Base-by-base conservation (phyloP, 2,329 filamentous ascomycete species). In the Colletotrichum magnum region DNA sequence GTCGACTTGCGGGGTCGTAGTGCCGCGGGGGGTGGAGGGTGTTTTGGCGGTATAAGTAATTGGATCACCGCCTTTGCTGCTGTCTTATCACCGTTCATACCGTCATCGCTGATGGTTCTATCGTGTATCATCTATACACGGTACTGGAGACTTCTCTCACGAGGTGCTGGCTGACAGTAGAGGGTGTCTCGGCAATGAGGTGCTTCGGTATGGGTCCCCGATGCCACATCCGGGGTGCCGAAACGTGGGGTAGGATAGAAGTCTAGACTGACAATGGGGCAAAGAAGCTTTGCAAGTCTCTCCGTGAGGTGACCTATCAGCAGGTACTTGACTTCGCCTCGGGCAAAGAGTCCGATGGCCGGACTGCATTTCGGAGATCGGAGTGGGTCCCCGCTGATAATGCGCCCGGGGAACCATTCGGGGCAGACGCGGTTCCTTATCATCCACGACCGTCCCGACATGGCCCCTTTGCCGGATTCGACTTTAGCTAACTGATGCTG, bases 291-390 rank as follows among this genome's bases (percentile, higher is more conserved):
- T 24, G 21, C 21, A 24, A 36, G 7, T 2, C 7, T 36, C 32
- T 36, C 2, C 32, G 1, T 36, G 32, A 10, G 10, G 32, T 36
- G 32, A 10, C 32, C 7, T 36, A 36, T 36, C 32, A 36, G 26
- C 26, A 13, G 28, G 21, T 53, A n/a, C 50, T n/a, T 16, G 16
- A 21, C 24, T 13, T 59, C 24, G 12, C 62, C 62, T 69, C 62
- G 67, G 67, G 24, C 9, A 69, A 57, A 6, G 36, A 2, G 28
- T 50, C 67, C 67, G 67, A 69, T 21, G n/a, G 51, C 63, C 63
- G 63, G 63, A 39, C 7, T 52, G 39, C 2, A 32, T 28, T 12
- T 69, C 62, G 66, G 66, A 69, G 66, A 66, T 69, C 66, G 66
- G 66, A 41, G 66, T 69, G 67, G 62, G 62, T 65, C 62, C 45